phyloP scores from a whole-genome alignment of 2,329 filamentous ascomycete species.

The Exophiala sp. region DNA sequence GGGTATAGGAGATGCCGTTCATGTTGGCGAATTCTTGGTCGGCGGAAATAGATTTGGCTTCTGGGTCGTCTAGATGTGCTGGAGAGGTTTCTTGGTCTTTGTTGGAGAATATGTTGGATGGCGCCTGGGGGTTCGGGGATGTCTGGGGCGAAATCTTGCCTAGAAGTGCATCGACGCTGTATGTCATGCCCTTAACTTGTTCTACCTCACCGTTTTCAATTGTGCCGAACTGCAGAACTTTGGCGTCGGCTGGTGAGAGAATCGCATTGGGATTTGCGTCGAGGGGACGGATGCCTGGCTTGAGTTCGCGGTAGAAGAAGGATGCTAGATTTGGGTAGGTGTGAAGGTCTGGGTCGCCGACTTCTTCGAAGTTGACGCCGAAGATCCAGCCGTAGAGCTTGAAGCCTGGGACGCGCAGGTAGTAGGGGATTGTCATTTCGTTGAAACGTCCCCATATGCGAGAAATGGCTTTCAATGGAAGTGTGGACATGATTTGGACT shows the following conservation, averaged over 20 bases:
- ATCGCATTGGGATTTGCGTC: constrained; percentile 77
- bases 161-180: constrained; percentile 87
- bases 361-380: constrained; percentile 84
- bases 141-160: constrained; percentile 53
- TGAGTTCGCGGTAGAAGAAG: constrained; percentile 95
- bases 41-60: constrained; percentile 55
- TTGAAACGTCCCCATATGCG: constrained; percentile 89
- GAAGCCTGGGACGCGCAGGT: constrained; percentile 82
- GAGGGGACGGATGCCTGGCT: constrained; percentile 80
- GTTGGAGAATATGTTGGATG: constrained; percentile 35
- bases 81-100: constrained; percentile 34
- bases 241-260: constrained; percentile 84
- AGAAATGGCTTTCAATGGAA: constrained; percentile 86
- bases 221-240: constrained; percentile 83
- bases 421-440: constrained; percentile 82
- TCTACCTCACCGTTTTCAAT: constrained; percentile 95
- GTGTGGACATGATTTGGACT: constrained; percentile 87
- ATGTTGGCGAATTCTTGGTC: constrained; percentile 92
- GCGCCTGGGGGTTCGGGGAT: constrained; percentile 40
- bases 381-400: constrained; percentile 88
- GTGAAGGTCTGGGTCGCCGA: constrained; percentile 82
- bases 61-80: constrained; percentile 28
- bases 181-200: constrained; percentile 98
- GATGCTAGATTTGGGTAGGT: constrained; percentile 87
- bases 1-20: constrained; percentile 92